These are phyloP conservation scores for Pleurotus cornucopiae DNA, from an alignment of 768 basidiomycete species.

Conservation along the genomic window DNA sequence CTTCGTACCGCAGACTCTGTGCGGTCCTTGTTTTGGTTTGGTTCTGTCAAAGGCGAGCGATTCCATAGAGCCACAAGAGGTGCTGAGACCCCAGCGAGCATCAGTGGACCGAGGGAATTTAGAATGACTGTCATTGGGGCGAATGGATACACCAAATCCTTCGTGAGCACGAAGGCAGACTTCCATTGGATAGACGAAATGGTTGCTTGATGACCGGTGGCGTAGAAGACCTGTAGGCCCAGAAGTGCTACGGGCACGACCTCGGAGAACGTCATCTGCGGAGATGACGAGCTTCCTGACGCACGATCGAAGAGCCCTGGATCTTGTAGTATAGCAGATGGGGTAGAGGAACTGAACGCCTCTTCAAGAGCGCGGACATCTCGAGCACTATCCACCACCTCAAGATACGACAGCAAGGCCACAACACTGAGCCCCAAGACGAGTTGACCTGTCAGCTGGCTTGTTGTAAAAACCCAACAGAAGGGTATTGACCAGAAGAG, in stretches of 20 bases:
- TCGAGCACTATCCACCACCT: slow-evolving; percentile 76
- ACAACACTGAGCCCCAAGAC: slow-evolving; percentile 60
- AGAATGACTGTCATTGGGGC: slow-evolving; percentile 69
- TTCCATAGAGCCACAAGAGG: slow-evolving; percentile 85
- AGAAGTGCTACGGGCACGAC: slow-evolving; percentile 72
- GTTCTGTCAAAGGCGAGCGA: slow-evolving; percentile 49
- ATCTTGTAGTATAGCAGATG: slow-evolving; percentile 30
- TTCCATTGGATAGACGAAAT: slow-evolving; percentile 95
- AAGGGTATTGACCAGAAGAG: slow-evolving; percentile 74
- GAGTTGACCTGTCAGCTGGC: slow-evolving; percentile 82
- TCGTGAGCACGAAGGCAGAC: slow-evolving; percentile 78
- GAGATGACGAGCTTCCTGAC: slow-evolving; percentile 15
- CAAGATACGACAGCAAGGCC: slow-evolving; percentile 72
- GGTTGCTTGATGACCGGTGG: slow-evolving; percentile 90
- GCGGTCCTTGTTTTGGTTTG: neutral
- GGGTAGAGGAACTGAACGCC: slow-evolving; percentile 44
- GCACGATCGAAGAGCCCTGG: slow-evolving; percentile 23
- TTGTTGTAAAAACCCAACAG: slow-evolving; percentile 55
- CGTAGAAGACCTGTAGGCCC: slow-evolving; percentile 73
- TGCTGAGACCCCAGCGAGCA: slow-evolving; percentile 59
- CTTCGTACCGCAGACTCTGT: slow-evolving; percentile 19
- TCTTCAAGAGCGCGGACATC: slow-evolving; percentile 58
- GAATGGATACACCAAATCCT: slow-evolving; percentile 64
- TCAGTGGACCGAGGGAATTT: slow-evolving; percentile 75
- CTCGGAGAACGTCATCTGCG: slow-evolving; percentile 57